phyloP scores from a whole-genome alignment of 305 asterid species.

The Fraxinus velutina region DNA sequence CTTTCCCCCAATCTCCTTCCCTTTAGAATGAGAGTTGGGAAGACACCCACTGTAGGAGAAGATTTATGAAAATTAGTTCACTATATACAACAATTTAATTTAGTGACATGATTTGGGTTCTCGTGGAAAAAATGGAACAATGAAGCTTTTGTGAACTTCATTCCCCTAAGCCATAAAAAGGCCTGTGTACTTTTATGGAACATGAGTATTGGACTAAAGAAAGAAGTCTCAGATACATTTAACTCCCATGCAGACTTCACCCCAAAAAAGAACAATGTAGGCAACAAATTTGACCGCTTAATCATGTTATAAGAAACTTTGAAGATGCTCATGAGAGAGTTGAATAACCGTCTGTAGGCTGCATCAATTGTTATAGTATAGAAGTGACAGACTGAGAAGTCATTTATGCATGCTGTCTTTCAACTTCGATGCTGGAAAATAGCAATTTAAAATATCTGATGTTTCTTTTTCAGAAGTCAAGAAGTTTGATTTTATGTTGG shows the following conservation, averaged over 20 bases:
- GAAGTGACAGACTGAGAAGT: not conserved
- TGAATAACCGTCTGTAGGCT: not conserved
- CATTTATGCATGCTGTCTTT: not conserved
- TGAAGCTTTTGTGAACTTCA: conserved; percentile 9
- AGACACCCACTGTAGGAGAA: not conserved
- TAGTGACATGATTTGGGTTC: not conserved
- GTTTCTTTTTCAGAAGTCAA: not conserved
- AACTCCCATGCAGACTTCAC: not conserved
- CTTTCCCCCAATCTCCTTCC: conserved; percentile 8
- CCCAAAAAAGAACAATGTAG: not conserved
- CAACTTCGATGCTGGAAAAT: not conserved
- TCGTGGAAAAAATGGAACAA: not conserved
- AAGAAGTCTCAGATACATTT: not conserved
- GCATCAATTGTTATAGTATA: not conserved
- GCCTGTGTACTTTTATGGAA: not conserved
- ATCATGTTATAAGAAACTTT: not conserved
- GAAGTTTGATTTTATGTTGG: not conserved
- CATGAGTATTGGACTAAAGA: conserved; percentile 12
- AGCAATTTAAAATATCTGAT: not conserved
- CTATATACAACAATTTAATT: not conserved
- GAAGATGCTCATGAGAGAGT: not conserved
- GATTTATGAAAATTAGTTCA: not conserved
- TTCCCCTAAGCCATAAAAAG: conserved; percentile 4
- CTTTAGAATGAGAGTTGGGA: not conserved
- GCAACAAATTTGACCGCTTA: not conserved